These are phyloP conservation scores for Solanum tarapatanum DNA, from an alignment of 257 asterid genomes.

Conservation along the genomic window DNA sequence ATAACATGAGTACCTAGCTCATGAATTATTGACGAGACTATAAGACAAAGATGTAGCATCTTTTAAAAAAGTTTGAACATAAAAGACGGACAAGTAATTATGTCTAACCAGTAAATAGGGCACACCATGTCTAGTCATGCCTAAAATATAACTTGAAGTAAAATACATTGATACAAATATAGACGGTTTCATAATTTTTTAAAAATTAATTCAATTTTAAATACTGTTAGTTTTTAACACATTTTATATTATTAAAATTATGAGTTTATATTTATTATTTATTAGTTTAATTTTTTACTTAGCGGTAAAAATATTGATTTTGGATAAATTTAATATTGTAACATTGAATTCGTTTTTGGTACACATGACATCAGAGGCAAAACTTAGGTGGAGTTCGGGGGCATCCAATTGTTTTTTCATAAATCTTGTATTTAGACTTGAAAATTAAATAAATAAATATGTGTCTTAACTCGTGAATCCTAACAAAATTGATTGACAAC, in stretches of 20 bases:
- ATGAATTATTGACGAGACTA: background rate
- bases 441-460: no score
- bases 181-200: background rate
- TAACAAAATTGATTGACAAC: no score
- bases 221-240: background rate
- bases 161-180: background rate
- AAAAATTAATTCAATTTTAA: background rate
- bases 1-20: background rate
- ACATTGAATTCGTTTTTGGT: background rate
- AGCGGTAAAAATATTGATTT: background rate
- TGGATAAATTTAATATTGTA: background rate
- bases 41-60: background rate
- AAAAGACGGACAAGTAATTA: background rate
- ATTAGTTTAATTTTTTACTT: background rate
- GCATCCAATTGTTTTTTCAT: fast-evolving
- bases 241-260: background rate
- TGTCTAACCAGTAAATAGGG: constrained; percentile 9
- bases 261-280: background rate
- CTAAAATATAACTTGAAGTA: background rate
- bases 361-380: background rate
- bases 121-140: constrained; percentile 9
- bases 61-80: background rate
- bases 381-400: no score
- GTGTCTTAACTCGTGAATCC: fast-evolving
- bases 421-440: no score